These are phyloP conservation scores for Calocera viscosa DNA, from an alignment of 768 basidiomycete genomes.

Conservation along the genomic window DNA sequence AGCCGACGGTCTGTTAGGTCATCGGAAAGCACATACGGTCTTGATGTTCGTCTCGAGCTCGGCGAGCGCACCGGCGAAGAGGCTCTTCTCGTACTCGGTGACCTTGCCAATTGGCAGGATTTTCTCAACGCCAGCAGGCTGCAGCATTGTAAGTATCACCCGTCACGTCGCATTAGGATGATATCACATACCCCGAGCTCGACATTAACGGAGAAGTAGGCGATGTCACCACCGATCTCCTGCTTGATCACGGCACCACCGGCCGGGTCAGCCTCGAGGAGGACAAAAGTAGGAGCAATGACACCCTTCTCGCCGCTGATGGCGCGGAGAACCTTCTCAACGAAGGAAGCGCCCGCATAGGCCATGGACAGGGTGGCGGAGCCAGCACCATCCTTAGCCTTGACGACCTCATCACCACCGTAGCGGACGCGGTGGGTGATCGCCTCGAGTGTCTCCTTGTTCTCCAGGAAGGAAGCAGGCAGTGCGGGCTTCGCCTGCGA, in stretches of 20 bases:
- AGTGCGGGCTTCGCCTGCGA: slow-evolving; percentile 77
- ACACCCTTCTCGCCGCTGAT: slow-evolving; percentile 80
- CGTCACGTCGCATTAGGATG: neutral
- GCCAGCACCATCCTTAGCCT: slow-evolving; percentile 89
- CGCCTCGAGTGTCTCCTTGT: slow-evolving; percentile 35
- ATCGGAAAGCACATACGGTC: slow-evolving; percentile 21
- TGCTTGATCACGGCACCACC: slow-evolving; percentile 63
- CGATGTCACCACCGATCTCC: slow-evolving; percentile 62
- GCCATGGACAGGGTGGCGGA: slow-evolving; percentile 98
- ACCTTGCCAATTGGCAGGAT: slow-evolving; percentile 70
- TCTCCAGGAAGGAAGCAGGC: slow-evolving; percentile 41
- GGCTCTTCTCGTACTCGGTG: slow-evolving; percentile 55
- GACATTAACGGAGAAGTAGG: slow-evolving; percentile 81
- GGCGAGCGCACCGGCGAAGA: slow-evolving; percentile 67
- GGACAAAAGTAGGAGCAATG: slow-evolving; percentile 71
- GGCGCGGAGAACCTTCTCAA: slow-evolving; percentile 68
- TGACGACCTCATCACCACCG: slow-evolving; percentile 95
- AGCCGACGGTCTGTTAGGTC: neutral
- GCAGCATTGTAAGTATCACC: slow-evolving; percentile 6
- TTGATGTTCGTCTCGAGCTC: slow-evolving; percentile 65
- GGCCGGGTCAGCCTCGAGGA: slow-evolving; percentile 54
- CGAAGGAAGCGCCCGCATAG: slow-evolving; percentile 84
- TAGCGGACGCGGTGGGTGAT: slow-evolving; percentile 83
- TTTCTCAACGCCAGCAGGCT: slow-evolving; percentile 71
- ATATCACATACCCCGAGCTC: slow-evolving; percentile 61